Percentiles rank a stretch among this genome's conserved stretches.
phyloP scores from a whole-genome alignment of 2,329 filamentous ascomycete genomes.

The Leptographium lundbergii region DNA sequence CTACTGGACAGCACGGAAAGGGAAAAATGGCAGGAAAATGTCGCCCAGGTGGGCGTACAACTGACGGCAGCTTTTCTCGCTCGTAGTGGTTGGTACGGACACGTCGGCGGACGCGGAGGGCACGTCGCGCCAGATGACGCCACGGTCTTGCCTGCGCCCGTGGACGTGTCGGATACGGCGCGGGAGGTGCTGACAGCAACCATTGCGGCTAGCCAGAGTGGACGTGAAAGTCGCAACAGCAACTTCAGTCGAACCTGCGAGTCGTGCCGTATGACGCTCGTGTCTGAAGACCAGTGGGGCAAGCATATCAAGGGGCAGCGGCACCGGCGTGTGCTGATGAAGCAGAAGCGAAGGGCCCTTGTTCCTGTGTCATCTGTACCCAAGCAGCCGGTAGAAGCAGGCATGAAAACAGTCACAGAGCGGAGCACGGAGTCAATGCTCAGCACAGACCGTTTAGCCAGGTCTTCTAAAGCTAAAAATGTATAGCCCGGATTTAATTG shows the following conservation, averaged over 20 bases:
- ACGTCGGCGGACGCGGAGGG: background rate
- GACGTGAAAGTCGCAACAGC: conserved; percentile 31
- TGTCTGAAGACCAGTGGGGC: conserved; percentile 41
- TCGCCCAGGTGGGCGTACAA: conserved; percentile 49
- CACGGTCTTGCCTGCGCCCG: conserved; percentile 35
- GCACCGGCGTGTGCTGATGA: conserved; percentile 20
- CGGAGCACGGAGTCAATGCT: background rate
- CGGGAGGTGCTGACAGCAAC: conserved; percentile 41
- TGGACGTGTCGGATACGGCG: conserved; percentile 33
- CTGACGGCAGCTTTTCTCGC: conserved; percentile 52
- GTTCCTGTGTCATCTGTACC: conserved; percentile 9
- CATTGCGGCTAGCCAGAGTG: conserved; percentile 22
- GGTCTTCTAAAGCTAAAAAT: background rate
- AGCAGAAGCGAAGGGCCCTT: conserved; percentile 17
- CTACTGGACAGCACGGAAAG: conserved; percentile 70
- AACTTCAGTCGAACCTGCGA: conserved; percentile 54
- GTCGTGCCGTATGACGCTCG: conserved; percentile 51
- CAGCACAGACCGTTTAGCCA: background rate
- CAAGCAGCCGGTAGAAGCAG: background rate
- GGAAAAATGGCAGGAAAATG: conserved; percentile 45
- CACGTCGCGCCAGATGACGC: background rate
- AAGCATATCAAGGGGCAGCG: conserved; percentile 30
- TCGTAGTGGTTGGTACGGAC: conserved; percentile 1
- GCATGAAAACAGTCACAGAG: background rate
- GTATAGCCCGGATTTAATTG: background rate